These are phyloP conservation scores for Saprolegnia parasitica DNA, from an alignment of 352 stramenopile genomes.

Conservation along the genomic window DNA sequence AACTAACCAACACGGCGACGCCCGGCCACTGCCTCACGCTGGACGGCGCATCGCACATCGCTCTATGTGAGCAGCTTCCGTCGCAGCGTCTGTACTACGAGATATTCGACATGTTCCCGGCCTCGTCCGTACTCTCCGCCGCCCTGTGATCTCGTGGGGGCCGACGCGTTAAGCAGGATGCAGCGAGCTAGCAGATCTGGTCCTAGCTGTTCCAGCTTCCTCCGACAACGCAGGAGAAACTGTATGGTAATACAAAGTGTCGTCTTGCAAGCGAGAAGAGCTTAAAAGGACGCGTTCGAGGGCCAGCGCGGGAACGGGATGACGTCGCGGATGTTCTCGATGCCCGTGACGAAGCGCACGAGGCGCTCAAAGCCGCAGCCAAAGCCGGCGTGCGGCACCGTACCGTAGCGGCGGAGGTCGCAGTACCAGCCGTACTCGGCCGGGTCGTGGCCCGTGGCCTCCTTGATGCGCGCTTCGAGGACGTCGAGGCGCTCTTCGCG, in stretches of 20 bases:
- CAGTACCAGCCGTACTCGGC: constrained; percentile 96
- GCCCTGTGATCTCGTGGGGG: background rate
- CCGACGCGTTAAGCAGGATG: too few species aligned
- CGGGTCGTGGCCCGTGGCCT: constrained; percentile 61
- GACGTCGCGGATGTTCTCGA: constrained; percentile 99
- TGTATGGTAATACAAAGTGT: background rate
- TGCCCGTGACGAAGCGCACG: constrained; percentile 96
- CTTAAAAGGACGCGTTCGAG: constrained; percentile 90
- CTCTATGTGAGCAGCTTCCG: background rate
- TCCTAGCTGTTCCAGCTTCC: too few species aligned
- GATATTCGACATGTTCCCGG: background rate
- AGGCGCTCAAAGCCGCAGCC: constrained; percentile 98
- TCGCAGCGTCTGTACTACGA: background rate
- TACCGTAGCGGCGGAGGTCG: constrained; percentile 93
- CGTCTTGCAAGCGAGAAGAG: background rate
- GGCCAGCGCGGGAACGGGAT: constrained; percentile 97
- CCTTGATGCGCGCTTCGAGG: constrained; percentile 66
- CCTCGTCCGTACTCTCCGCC: background rate
- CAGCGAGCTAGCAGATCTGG: too few species aligned
- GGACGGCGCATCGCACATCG: background rate
- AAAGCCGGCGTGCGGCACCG: constrained; percentile 96
- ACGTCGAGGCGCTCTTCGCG: constrained; percentile 93
- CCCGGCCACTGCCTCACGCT: background rate
- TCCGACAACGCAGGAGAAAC: too few species aligned
- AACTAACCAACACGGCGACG: background rate